These are phyloP conservation scores for Heterobasidion parviporum DNA, from an alignment of 1,284 basidiomycete genomes.

Conservation along the genomic window DNA sequence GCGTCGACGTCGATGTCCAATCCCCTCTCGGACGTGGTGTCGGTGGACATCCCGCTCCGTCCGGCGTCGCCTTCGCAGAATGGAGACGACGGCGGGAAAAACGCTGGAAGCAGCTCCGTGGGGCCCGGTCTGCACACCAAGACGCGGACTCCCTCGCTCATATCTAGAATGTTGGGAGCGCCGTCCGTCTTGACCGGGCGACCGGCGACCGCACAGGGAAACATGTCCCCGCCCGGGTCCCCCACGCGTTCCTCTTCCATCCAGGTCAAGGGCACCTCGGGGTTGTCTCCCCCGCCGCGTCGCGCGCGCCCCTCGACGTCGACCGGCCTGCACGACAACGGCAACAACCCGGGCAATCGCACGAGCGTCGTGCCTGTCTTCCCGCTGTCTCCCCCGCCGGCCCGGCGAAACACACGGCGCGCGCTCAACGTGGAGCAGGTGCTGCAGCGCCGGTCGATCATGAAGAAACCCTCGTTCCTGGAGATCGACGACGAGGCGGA, in stretches of 20 bases:
- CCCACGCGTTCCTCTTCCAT: not conserved
- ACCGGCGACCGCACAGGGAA: slow-evolving; percentile 23
- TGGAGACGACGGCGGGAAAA: not conserved
- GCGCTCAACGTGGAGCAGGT: slow-evolving; percentile 1
- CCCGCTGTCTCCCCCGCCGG: slow-evolving; percentile 27
- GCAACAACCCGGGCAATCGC: slow-evolving; percentile 16
- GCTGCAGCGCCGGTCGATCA: slow-evolving; percentile 27
- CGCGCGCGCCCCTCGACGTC: slow-evolving; percentile 10
- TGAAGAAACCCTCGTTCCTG: slow-evolving; percentile 63
- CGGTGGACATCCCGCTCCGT: slow-evolving; percentile 1
- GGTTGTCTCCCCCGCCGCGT: slow-evolving; percentile 14
- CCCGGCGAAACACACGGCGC: slow-evolving; percentile 9
- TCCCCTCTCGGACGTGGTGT: slow-evolving; percentile 4
- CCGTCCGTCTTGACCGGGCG: slow-evolving; percentile 5
- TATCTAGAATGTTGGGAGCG: not conserved
- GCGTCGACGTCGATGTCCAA: slow-evolving; percentile 6
- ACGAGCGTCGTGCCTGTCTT: slow-evolving; percentile 23
- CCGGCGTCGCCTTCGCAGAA: not conserved
- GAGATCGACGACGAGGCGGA: slow-evolving; percentile 48
- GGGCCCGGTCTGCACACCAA: not conserved
- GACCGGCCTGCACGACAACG: slow-evolving; percentile 1
- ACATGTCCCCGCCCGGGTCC: slow-evolving; percentile 12
- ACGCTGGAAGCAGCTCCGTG: not conserved
- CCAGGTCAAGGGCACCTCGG: slow-evolving; percentile 1
- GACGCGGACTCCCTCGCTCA: not conserved